Evolutionary conservation across 2,329 filamentous ascomycete species (phyloP).

Genomic region (Diaporthe citri): DNA sequence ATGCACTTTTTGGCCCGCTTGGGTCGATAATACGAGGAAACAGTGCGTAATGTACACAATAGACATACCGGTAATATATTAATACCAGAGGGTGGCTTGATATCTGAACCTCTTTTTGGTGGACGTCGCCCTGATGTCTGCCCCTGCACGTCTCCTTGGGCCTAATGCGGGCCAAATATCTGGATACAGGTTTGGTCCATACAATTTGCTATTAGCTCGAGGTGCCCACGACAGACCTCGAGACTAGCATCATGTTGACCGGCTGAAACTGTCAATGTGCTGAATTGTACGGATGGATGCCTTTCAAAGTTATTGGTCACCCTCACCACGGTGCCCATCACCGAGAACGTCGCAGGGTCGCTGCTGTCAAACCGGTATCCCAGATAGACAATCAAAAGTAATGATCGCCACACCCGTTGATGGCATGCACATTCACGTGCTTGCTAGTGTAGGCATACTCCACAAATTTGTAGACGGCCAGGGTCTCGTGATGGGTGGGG

Average conservation of each 20-base stretch:
- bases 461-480: neutral
- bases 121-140: too few relatives aligned
- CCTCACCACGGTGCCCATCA: too few relatives aligned
- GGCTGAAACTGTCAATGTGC: neutral
- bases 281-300: neutral
- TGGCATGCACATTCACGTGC: neutral
- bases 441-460: neutral
- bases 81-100: too few relatives aligned
- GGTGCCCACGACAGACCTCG: neutral
- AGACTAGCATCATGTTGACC: neutral
- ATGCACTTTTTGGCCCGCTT: neutral
- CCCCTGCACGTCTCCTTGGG: too few relatives aligned
- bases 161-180: too few relatives aligned
- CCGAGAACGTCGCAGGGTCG: neutral
- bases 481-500: neutral
- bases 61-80: too few relatives aligned
- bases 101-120: too few relatives aligned
- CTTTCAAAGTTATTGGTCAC: neutral
- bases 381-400: neutral
- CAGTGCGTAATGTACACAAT: too few relatives aligned
- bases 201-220: neutral
- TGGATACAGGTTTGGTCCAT: neutral
- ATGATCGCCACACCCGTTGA: neutral
- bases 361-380: neutral
- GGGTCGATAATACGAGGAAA: neutral